Evolutionary conservation across 1,284 basidiomycete species (phyloP), one percentile per base, ranked within the genome.

Genomic region (Phenoliferia sp.): DNA sequence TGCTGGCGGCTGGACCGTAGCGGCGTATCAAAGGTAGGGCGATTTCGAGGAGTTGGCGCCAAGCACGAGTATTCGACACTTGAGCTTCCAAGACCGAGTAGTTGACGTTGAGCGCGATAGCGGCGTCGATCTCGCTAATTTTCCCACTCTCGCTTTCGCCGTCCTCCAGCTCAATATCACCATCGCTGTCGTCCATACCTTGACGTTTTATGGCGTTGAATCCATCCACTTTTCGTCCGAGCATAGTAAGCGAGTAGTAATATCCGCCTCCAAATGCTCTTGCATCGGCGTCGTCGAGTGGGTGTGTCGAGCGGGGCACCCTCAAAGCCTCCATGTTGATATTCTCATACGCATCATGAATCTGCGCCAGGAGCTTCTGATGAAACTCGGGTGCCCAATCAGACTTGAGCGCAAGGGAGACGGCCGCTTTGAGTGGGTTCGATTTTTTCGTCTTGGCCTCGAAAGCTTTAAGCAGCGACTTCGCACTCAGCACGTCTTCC

Each of bases 61-160:
- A 95, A 3, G 91, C 85, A 65, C 90, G 86, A 0, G 88, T 85
- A 58, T 92, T 82, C 1, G 85, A 81, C 3, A 85, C 85, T 78
- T 94, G 89, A 1, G 89, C 84, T 73, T 94, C 89, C 35, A 91
- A 83, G 56, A 94, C 80, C 0, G 92, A 94, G 72, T 93, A 85
- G 77, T 94, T 92, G 70, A 91, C 82, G 77, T 93, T 94, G 79
- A 92, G 85, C 22, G 85, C 84, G 5, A 80, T 77, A 22, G 31
- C 31, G 29, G 31, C 56, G 56, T 58, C 56, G 32, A 58, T 28
- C 48, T 73, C 54, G 32, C 74, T 67, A n/a, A 67, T 66, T 16
- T n/a, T 55, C 9, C 61, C 55, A 34, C 58, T 35, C 56, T 62
- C 64, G 36, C 50, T n/a, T 9, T 58, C 59, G 12, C 32, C 29